A percentile compares a stretch with the other conserved stretches of the same genome.
phyloP scores from a whole-genome alignment of 441 rosid species.

The Flueggea neowawraea region DNA sequence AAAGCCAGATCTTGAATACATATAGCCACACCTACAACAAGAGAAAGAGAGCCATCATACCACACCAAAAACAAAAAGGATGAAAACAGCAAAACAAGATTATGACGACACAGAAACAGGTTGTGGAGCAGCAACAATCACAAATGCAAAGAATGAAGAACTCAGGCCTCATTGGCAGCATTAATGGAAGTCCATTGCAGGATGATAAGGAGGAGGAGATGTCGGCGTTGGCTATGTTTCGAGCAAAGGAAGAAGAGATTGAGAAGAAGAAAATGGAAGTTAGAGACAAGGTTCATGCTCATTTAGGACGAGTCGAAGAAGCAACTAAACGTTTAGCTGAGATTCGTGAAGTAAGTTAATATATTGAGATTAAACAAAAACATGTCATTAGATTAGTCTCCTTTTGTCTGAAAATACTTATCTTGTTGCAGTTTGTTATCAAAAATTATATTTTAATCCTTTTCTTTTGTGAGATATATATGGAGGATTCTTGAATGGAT shows the following conservation, averaged over 20 bases:
- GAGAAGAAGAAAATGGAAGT: conserved; percentile 88
- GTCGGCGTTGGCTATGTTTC: conserved; percentile 73
- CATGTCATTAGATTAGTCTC: too few species aligned
- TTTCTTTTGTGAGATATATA: neutral
- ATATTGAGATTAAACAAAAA: neutral
- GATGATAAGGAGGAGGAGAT: conserved; percentile 87
- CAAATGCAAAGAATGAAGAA: conserved; percentile 50
- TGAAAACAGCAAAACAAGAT: neutral
- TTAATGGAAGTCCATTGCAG: conserved; percentile 34
- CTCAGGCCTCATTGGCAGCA: conserved; percentile 30
- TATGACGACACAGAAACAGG: conserved; percentile 64
- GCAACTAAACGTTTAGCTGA: conserved; percentile 74
- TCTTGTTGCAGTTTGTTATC: too few species aligned
- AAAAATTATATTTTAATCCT: too few species aligned
- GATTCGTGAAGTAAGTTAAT: conserved; percentile 72
- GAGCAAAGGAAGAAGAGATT: conserved; percentile 94
- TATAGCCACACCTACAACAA: conserved; percentile 23
- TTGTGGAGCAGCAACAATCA: conserved; percentile 46
- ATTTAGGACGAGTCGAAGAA: conserved; percentile 78
- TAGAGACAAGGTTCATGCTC: conserved; percentile 70
- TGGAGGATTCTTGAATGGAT: neutral
- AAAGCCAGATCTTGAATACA: conserved; percentile 31
- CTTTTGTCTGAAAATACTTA: neutral
- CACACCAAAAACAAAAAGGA: neutral
- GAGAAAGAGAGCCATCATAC: conserved; percentile 35